Evolutionary conservation across 2,329 filamentous ascomycete species (phyloP), one percentile per base, ranked within the genome.

Genomic region (Cryphonectria japonica): DNA sequence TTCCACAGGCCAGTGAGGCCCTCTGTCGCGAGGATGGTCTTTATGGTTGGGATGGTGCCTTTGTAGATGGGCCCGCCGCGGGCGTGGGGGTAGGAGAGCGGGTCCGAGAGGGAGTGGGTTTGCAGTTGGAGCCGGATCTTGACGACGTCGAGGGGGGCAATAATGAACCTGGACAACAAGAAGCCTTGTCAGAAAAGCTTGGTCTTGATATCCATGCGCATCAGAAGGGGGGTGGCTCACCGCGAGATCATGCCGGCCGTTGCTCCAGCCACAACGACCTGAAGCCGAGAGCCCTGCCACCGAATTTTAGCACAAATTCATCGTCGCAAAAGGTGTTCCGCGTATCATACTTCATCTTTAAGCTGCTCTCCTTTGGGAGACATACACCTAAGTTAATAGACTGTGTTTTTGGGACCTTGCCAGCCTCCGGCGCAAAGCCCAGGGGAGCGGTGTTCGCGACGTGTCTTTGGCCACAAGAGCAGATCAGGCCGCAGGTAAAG

Each of bases 111-210:
- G 65, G 93, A 94, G 83, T 97, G 92, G 61, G 93, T 89, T 81
- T 98, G 96, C 26, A 99, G 90, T 80, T 99, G 96, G 62, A 98
- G 91, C 63, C 96, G 93, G 82, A 99, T 99, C 85, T 99, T 98
- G 83, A 98, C 90, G 74, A 99, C 96, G 81, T 99, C 96, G 75
- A 99, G 92, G 68, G 96, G 96, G 26, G 96, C 94, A 79, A 98
- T 92, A 78, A 96, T 89, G 85, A 99, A 98, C 79, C 93, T 94
- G 76, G 9, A 16, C 16, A 14, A 14, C 2, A 39, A n/a, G 8
- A 39, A 2, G 29, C 3, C 7, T 29, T 57, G 43, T 69, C 37
- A 69, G 67, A 32, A 37, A 8, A 14, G 54, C 29, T 32, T 60
- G n/a, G 26, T 46, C 19, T 32, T 65, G 1, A 64, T 65, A 37